Conservation (phyloP, 2,329 filamentous ascomycete genomes). For the Penicillium rolfsii region DNA sequence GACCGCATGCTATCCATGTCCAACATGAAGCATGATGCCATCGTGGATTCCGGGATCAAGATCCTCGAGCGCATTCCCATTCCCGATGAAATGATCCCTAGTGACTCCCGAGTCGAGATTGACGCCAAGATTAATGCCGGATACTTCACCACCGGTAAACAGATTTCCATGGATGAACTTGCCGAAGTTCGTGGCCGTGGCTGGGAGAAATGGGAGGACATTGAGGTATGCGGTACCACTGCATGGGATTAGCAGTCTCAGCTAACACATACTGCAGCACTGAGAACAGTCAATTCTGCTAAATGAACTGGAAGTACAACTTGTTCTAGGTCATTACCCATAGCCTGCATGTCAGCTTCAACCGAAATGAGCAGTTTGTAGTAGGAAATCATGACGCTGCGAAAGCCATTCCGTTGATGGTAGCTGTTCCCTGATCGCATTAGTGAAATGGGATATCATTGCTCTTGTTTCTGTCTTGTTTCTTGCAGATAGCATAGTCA, state of each 20-base stretch:
- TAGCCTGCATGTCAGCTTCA: neutral
- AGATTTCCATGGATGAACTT: slow-evolving; percentile 85
- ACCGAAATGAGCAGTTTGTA: neutral
- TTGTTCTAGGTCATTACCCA: neutral
- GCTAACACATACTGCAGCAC: slow-evolving; percentile 24
- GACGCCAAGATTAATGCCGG: slow-evolving; percentile 97
- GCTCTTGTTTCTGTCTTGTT: neutral
- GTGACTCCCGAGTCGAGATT: slow-evolving; percentile 95
- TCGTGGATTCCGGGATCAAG: slow-evolving; percentile 60
- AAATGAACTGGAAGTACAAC: neutral
- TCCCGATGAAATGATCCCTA: slow-evolving; percentile 90
- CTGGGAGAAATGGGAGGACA: slow-evolving; percentile 73
- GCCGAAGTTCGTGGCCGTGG: slow-evolving; percentile 83
- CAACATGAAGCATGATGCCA: slow-evolving; percentile 65
- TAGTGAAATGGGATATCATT: neutral
- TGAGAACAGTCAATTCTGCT: slow-evolving; percentile 9
- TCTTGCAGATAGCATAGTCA: neutral
- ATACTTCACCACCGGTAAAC: slow-evolving; percentile 83
- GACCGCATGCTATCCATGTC: slow-evolving; percentile 99
- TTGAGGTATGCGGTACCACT: slow-evolving; percentile 35
- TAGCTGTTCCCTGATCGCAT: neutral
- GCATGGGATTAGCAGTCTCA: neutral
- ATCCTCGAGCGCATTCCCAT: slow-evolving; percentile 90
- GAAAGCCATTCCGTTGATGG: neutral
- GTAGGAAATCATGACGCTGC: neutral